Base-by-base conservation (phyloP, 2,329 filamentous ascomycete genomes). In the Fusarium clavum region DNA sequence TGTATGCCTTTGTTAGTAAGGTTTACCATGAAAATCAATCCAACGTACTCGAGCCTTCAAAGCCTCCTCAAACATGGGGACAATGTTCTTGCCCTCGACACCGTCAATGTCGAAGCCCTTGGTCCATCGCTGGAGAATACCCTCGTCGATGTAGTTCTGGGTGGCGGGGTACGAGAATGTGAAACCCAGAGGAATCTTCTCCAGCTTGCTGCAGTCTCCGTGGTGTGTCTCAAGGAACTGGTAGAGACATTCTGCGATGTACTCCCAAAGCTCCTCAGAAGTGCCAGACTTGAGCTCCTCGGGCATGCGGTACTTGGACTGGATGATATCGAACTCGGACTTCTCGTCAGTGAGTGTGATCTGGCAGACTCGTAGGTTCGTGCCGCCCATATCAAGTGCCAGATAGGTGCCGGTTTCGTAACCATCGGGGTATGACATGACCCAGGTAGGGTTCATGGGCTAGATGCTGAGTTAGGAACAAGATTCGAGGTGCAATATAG, bases 391-490 rank as follows among this genome's bases (percentile, higher is more conserved):
- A 78, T 98, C 95, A 44, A 98, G 86, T 58, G 95, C 94, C 41
- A 98, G 85, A 80, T 90, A 97, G 16, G 91, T 96, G 66, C 95
- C 95, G 11, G 90, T 92, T 81, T 98, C 95, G 72, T 94, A 81
- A 71, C 95, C 95, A 78, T 91, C 92, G 24, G 95, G 95, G 80
- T 94, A 94, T 48, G 88, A 88, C 90, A 97, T 94, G 69, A 97
- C 94, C 95, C 95, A 98, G 59, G 94, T 97, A 63, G 95, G 92
- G 83, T 98, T 98, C 95, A 98, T 98, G 64, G 95, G 94, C 93
- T 97, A 49, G 9, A 30, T 8, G 22, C 12, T n/a, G 13, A 46
- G 79, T 66, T 77, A 78, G 61, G 56, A 38, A 22, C 6, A 22
- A 27, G 13, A 27, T 55, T 22, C 13, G 6, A 43, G n/a, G 11